phyloP scores from a whole-genome alignment of 768 basidiomycete genomes.

The Boletellus emodensis region DNA sequence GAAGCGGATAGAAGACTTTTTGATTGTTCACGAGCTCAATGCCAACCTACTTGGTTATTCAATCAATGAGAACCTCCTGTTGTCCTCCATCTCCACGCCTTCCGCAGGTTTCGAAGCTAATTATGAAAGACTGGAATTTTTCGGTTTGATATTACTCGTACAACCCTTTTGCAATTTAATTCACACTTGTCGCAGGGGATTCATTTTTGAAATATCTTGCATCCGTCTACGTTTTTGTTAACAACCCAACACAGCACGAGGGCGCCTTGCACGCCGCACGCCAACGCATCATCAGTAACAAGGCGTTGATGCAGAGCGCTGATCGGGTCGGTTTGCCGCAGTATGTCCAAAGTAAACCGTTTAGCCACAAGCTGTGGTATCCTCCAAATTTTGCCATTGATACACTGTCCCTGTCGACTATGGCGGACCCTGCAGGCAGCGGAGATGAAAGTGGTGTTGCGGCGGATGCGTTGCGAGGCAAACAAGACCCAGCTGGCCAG shows the following conservation, averaged over 20 bases:
- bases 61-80: conserved; percentile 59
- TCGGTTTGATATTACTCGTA: conserved; percentile 47
- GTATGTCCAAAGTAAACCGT: conserved; percentile 71
- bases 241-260: conserved; percentile 60
- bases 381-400: conserved; percentile 44
- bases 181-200: conserved; percentile 48
- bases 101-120: conserved; percentile 66
- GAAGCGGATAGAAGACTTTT: conserved; percentile 65
- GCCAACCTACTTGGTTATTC: conserved; percentile 57
- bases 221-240: conserved; percentile 71
- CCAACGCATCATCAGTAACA: conserved; percentile 73
- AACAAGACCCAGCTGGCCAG: conserved; percentile 11
- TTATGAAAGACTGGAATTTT: conserved; percentile 81
- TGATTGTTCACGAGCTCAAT: conserved; percentile 78
- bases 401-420: conserved; percentile 14
- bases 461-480: conserved; percentile 5
- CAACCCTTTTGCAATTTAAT: conserved; percentile 20
- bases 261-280: conserved; percentile 64
- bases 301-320: conserved; percentile 53
- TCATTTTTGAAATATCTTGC: conserved; percentile 78
- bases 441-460: conserved; percentile 29
- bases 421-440: conserved; percentile 22
- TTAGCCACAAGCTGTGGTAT: conserved; percentile 62
- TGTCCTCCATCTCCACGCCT: conserved; percentile 65
- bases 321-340: conserved; percentile 57